Evolutionary conservation across 1,139 yeast genomes (phyloP), one percentile per base, ranked within the genome.

Genomic region (Hemisphaericaspora xylofermentans): DNA sequence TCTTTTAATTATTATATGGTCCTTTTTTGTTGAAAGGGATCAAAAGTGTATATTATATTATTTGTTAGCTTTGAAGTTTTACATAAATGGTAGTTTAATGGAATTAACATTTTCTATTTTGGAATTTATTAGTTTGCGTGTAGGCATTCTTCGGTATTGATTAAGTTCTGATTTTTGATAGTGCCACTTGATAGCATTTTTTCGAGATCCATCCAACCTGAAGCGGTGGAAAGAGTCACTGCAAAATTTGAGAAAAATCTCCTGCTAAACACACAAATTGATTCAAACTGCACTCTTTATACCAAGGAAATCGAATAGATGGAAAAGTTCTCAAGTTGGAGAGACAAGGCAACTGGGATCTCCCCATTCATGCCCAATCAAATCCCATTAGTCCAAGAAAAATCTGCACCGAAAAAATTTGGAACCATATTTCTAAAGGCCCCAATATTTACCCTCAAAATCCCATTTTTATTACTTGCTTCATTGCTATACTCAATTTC

Each of bases 261-360:
- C n/a, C n/a, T n/a, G n/a, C n/a, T 21, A 21, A 21, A 6, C 24
- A 9, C 24, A 9, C 22, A 6, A 5, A 19, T 6, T 19, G 8
- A 19, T 19, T 19, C 22, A 6, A 19, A 19, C 22, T 6, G 22
- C 22, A 6, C 5, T 6, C 22, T 6, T n/a, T 19, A 19, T 19
- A 19, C 8, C 22, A 19, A 19, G 7, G 22, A 19, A 8, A 5
- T 19, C 5, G 5, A 19, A 19, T 8, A 24, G n/a, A 84, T 84
- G 94, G 94, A 84, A 60, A 84, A 84, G 62, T 84, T 77, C 61
- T 79, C 88, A 29, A 72, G 73, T 45, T 85, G 83, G 79, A 75
- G 91, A 58, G 94, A 85, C 54, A 83, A 80, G 51, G 88, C 88
- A 2, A 84, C 93, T 2, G 94, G 94, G n/a, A 82, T 84, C 14